phyloP scores from a whole-genome alignment of 139 green algal genomes.

The Edaphochlamys debaryana region DNA sequence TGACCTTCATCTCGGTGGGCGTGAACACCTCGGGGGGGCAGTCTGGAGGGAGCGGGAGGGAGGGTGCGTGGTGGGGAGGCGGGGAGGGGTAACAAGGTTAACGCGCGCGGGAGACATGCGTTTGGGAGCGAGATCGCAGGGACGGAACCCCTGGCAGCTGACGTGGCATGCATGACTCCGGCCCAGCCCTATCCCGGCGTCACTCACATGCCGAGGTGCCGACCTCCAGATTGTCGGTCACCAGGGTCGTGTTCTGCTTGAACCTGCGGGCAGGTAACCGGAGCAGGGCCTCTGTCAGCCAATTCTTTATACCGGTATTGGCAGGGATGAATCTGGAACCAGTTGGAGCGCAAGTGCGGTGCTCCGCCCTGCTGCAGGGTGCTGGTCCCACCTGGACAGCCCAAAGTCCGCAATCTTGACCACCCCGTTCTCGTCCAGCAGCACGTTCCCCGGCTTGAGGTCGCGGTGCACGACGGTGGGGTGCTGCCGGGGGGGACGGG shows the following conservation, averaged over 20 bases:
- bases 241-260: background rate
- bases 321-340: too few species aligned
- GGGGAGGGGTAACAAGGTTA: too few species aligned
- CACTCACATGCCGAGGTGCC: background rate
- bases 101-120: background rate
- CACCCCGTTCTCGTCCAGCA: background rate
- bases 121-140: too few species aligned
- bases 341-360: too few species aligned
- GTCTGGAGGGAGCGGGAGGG: too few species aligned
- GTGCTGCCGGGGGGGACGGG: too few species aligned
- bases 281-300: too few species aligned
- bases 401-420: background rate
- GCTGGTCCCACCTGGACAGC: background rate
- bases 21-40: background rate
- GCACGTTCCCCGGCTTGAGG: slow-evolving; percentile 32
- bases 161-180: too few species aligned
- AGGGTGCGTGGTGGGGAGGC: too few species aligned
- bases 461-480: slow-evolving; percentile 46
- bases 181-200: too few species aligned
- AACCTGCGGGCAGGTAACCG: background rate
- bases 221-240: background rate
- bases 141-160: too few species aligned
- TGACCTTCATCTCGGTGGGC: background rate
- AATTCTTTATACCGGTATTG: too few species aligned
- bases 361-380: background rate